phyloP scores from a whole-genome alignment of 306 rosid genomes.

The Abrus pulchellus region DNA sequence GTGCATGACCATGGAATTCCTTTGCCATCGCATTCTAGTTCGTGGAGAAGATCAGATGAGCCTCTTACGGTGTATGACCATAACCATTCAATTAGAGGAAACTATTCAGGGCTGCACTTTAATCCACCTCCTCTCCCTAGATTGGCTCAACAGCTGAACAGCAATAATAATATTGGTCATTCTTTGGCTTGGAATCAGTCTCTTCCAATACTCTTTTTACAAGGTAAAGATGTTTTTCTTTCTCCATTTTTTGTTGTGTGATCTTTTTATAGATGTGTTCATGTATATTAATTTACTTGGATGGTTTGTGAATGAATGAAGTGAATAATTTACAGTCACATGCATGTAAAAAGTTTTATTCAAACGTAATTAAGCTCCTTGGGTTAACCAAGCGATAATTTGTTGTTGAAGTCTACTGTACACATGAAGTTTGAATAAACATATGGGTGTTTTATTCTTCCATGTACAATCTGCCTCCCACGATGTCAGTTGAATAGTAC shows the following conservation, averaged over 20 bases:
- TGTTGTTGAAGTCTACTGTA: neutral
- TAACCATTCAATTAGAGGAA: too few relatives aligned
- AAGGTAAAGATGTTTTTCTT: too few relatives aligned
- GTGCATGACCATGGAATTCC: too few relatives aligned
- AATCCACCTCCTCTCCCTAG: too few relatives aligned
- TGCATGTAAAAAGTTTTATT: too few relatives aligned
- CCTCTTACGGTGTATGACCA: too few relatives aligned
- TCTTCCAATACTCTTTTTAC: neutral
- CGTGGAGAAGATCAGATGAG: slow-evolving; percentile 41
- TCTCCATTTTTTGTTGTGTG: too few relatives aligned
- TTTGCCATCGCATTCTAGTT: too few relatives aligned
- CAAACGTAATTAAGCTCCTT: neutral
- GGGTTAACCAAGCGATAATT: neutral
- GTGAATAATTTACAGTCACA: neutral
- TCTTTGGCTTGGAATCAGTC: neutral
- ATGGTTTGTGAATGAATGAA: too few relatives aligned
- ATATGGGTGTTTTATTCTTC: neutral
- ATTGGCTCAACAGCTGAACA: neutral
- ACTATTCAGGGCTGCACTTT: too few relatives aligned
- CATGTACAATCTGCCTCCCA: neutral
- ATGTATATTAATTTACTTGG: too few relatives aligned
- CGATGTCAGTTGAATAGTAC: neutral
- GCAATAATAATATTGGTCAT: slow-evolving; percentile 10
- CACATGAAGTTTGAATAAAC: neutral
- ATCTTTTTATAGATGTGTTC: too few relatives aligned